Evolutionary conservation across 495 filamentous ascomycete species (phyloP), one percentile per base, ranked within the genome.

Genomic region (Pyrenopolyporus hunteri): DNA sequence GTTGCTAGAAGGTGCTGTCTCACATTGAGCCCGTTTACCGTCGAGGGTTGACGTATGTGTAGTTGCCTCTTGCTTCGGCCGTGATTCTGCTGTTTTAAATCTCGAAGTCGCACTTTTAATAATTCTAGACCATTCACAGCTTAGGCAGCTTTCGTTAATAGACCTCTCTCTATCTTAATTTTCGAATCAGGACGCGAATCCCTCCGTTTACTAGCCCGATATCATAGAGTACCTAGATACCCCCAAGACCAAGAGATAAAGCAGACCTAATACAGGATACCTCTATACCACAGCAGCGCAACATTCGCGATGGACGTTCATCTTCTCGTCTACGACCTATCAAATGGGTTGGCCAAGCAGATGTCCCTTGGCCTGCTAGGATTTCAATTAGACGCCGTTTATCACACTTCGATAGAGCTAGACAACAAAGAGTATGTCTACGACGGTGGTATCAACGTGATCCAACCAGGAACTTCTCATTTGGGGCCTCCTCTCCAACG

Each of bases 261-360:
- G 9, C 9, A 20, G 19, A 42, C 37, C 13, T 42, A 23, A n/a
- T n/a, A n/a, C n/a, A n/a, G n/a, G n/a, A n/a, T 16, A 51, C 22
- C 23, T 25, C n/a, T 23, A 23, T 39, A 44, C 13, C 4, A 23
- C 31, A 31, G 25, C 4, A 28, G 49, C 13, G 25, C 4, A 28
- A 55, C 13, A 8, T 10, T 31, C 33, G 66, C 29, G 22, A 97
- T 97, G 92, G 89, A 95, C 57, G 90, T 97, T 31, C 81, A 93
- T 68, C 83, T 97, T 40, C 93, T 96, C 56, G 87, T 97, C 48
- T 98, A 98, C 64, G 94, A 98, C 79, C 83, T 98, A 31, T 97
- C 94, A 11, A 80, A 87, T 71, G 92, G 87, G 29, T 45, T 83
- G 29, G 80, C 76, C 10, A 73, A 71, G 28, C 72, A 79, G 44